These are phyloP conservation scores for Mortierella sp. DNA, from an alignment of 371 early-diverging fungal species.

Conservation along the genomic window DNA sequence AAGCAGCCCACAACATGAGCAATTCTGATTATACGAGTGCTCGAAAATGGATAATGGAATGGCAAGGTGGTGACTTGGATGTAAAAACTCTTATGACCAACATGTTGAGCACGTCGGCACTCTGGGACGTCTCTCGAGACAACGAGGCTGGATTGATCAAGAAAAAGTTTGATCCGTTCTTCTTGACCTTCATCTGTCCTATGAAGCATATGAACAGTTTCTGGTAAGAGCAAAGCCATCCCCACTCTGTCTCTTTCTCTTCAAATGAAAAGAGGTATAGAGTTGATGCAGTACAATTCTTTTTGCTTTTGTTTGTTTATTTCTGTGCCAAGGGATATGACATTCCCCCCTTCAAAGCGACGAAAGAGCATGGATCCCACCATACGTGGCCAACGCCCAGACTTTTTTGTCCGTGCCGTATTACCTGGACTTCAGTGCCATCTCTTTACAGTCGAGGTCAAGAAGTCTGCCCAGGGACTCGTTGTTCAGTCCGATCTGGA, in stretches of 20 bases:
- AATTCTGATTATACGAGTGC: constrained; percentile 5
- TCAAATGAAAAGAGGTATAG: background rate
- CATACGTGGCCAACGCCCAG: constrained; percentile 10
- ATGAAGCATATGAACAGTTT: constrained; percentile 1
- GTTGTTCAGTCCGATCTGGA: constrained; percentile 18
- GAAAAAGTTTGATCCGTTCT: constrained; percentile 8
- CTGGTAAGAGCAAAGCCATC: constrained; percentile 14
- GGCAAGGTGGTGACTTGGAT: constrained; percentile 10
- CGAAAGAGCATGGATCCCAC: constrained; percentile 7
- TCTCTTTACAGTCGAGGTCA: constrained; percentile 17
- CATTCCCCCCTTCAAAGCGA: constrained; percentile 9
- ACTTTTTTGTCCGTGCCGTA: constrained; percentile 14
- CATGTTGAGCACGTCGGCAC: constrained; percentile 7
- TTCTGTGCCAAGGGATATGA: constrained; percentile 8
- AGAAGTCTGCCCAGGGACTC: constrained; percentile 7
- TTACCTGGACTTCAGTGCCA: constrained; percentile 3
- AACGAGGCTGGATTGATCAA: constrained; percentile 10
- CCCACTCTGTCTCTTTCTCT: no score
- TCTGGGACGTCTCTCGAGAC: constrained; percentile 15
- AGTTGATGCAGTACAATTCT: no score
- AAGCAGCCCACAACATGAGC: constrained; percentile 1
- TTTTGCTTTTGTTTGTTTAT: background rate
- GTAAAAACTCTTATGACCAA: constrained; percentile 3
- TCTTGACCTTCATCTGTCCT: constrained; percentile 11
- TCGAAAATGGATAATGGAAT: constrained; percentile 12